Evolutionary conservation across 257 asterid species (phyloP), one percentile per base, ranked within the genome.

Genomic region (Plantago ovata): DNA sequence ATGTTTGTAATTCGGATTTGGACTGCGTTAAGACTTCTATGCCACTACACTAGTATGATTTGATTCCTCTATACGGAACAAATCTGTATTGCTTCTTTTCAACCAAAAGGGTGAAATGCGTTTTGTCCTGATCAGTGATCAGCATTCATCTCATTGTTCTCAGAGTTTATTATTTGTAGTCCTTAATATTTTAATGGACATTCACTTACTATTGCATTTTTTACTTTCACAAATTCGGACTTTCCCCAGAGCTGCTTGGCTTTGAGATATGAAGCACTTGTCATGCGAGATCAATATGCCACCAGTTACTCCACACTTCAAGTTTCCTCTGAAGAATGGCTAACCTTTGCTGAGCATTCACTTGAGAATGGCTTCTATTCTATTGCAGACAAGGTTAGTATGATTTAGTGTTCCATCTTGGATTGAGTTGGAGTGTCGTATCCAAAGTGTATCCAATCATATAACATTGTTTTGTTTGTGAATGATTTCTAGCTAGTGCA

Each of bases 261-360:
- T 39, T 71, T 91, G 92, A 76, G 95, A 74, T 91, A 91, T 46
- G 98, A 91, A 67, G 98, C 96, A 53, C 65, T 91, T 69, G 64
- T 81, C 61, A 65, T 91, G 95, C 79, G 95, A 73, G 91, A 91
- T 24, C 72, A 79, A 47, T 77, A 66, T 74, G 63, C 89, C 24
- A 42, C 68, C 14, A 10, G 59, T 66, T 72, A 87, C 71, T 68
- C 69, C 16, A 69, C 68, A 71, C 87, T 87, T 46, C 74, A 69
- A 66, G 98, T 91, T 69, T 76, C 79, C 46, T 58, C 61, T 63
- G 48, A 60, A 24, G 96, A 91, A 63, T 91, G 98, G 96, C 77
- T 82, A 59, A 73, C 67, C 61, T 84, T 87, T 44, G 84, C 85
- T 15, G 78, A 83, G 69, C 89, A 91, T 56, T 80, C 84, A 13